Percentiles rank a stretch among this genome's conserved stretches.
Evolutionary conservation across 75 land plant species (phyloP).

Genomic region (Pseudotsuga menziesii): DNA sequence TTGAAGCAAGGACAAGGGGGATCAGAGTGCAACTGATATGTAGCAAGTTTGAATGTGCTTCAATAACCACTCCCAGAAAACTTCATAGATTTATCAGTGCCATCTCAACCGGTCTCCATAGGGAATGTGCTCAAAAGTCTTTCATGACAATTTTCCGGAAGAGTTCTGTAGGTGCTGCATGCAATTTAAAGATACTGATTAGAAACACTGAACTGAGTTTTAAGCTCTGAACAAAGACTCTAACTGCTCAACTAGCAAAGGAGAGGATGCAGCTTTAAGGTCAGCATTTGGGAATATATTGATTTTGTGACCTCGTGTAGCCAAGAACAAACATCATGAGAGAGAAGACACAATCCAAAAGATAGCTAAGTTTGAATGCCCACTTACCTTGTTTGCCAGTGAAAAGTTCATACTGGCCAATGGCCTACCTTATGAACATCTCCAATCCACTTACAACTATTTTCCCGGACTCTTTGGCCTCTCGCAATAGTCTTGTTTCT

Average conservation of each 20-base stretch:
- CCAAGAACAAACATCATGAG: too few relatives aligned
- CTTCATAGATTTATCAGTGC: too few relatives aligned
- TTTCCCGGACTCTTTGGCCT: constrained; percentile 60
- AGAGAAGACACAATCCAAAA: too few relatives aligned
- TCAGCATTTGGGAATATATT: too few relatives aligned
- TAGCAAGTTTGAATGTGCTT: too few relatives aligned
- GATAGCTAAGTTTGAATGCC: not conserved
- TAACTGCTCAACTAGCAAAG: not conserved
- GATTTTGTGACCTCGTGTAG: too few relatives aligned
- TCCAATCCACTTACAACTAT: constrained; percentile 64
- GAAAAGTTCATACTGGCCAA: constrained; percentile 62
- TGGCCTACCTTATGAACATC: constrained; percentile 78
- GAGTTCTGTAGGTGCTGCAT: constrained; percentile 20
- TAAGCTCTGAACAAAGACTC: constrained; percentile 2
- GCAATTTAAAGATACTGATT: not conserved
- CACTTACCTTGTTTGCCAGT: constrained; percentile 47
- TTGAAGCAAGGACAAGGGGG: too few relatives aligned
- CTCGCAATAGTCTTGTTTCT: constrained; percentile 50
- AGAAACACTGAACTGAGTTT: not conserved
- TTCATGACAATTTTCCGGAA: constrained; percentile 16
- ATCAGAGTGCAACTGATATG: too few relatives aligned
- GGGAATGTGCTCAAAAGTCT: not conserved
- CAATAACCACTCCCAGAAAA: too few relatives aligned
- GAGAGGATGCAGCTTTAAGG: too few relatives aligned
- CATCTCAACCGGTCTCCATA: not conserved